Percentiles rank a stretch among this genome's conserved stretches.
phyloP scores from a whole-genome alignment of 345 rosid genomes.

The Gossypium arboreum region DNA sequence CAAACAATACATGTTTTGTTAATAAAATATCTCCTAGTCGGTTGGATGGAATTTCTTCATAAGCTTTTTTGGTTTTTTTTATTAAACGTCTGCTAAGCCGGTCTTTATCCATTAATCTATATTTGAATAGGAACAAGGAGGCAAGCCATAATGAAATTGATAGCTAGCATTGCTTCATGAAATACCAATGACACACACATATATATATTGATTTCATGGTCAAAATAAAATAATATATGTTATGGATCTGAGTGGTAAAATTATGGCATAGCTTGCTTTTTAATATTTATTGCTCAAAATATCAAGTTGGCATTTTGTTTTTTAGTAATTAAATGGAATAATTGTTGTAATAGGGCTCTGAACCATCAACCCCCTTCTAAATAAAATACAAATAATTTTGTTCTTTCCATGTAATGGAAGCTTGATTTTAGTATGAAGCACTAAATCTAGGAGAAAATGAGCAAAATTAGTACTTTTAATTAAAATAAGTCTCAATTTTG shows the following conservation, averaged over 20 bases:
- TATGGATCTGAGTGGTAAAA: background rate
- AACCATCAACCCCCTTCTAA: background rate
- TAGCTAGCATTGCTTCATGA: background rate
- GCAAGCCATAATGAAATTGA: conserved; percentile 16
- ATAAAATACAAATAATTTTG: background rate
- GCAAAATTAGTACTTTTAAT: too few relatives aligned
- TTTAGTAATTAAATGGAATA: background rate
- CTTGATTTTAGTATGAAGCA: conserved; percentile 16
- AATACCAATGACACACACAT: background rate
- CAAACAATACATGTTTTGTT: too few relatives aligned
- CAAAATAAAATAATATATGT: conserved; percentile 16
- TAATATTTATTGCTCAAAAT: background rate
- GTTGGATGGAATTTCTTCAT: too few relatives aligned
- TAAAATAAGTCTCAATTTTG: too few relatives aligned
- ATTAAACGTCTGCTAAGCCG: too few relatives aligned
- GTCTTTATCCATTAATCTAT: too few relatives aligned
- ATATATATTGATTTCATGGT: conserved; percentile 11
- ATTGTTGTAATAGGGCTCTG: background rate
- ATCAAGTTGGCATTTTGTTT: conserved; percentile 1
- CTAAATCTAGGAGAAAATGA: background rate
- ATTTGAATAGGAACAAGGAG: too few relatives aligned
- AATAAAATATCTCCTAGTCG: too few relatives aligned
- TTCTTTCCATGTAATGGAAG: background rate
- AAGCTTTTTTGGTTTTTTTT: too few relatives aligned
- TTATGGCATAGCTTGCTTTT: background rate